phyloP scores from a whole-genome alignment of 1,284 basidiomycete genomes.

The Volvariella surrecta region DNA sequence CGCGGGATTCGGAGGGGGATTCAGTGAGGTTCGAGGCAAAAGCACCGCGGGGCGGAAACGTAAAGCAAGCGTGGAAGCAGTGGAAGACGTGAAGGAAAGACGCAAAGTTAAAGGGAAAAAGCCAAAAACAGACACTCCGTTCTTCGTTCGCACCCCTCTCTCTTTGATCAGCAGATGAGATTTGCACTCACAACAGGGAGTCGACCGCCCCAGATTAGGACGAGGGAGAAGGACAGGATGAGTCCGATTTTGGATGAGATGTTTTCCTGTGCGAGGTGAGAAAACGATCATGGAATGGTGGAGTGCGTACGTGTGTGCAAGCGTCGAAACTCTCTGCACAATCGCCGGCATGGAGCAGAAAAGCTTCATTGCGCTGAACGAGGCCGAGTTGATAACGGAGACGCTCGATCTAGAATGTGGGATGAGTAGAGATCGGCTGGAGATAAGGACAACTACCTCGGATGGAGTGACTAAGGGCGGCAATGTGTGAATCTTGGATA shows the following conservation, averaged over 20 bases:
- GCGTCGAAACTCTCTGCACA: constrained; percentile 94
- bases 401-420: constrained; percentile 65
- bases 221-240: constrained; percentile 91
- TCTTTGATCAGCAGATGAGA: too few species aligned
- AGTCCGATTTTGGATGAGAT: constrained; percentile 93
- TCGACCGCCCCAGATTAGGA: constrained; percentile 90
- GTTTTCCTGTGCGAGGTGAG: constrained; percentile 52
- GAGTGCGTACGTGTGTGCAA: constrained; percentile 66
- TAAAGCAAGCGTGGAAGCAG: too few species aligned
- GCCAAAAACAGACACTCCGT: constrained; percentile 3
- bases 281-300: background rate
- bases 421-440: constrained; percentile 6
- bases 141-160: too few species aligned
- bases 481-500: constrained; percentile 65
- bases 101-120: constrained; percentile 6
- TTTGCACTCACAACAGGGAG: constrained; percentile 68
- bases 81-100: too few species aligned
- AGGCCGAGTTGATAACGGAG: constrained; percentile 72
- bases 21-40: too few species aligned
- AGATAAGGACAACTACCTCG: constrained; percentile 48
- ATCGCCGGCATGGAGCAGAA: constrained; percentile 94
- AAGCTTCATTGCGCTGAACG: constrained; percentile 85
- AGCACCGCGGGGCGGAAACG: too few species aligned
- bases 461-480: constrained; percentile 87
- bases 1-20: too few species aligned